Evolutionary conservation across 371 early-diverging fungal species (phyloP).

Genomic region (Massospora cicadina): DNA sequence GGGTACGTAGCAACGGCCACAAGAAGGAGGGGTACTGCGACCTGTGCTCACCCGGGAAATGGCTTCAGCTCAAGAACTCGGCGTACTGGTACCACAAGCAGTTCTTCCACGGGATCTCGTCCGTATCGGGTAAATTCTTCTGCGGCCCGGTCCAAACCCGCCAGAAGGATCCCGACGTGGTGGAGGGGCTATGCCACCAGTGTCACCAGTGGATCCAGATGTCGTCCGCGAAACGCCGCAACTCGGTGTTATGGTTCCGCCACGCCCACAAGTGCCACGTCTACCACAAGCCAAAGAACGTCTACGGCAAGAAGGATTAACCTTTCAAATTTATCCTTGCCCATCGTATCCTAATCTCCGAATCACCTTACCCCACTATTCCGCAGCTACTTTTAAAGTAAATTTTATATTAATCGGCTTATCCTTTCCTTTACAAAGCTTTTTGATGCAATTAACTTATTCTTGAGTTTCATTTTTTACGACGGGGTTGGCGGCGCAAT

Average conservation of each 20-base stretch:
- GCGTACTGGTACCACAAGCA: slow-evolving; percentile 93
- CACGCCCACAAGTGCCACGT: slow-evolving; percentile 89
- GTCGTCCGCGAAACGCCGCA: slow-evolving; percentile 53
- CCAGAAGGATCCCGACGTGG: slow-evolving; percentile 36
- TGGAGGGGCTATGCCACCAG: slow-evolving; percentile 78
- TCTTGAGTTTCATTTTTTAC: no score
- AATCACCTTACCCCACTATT: no score
- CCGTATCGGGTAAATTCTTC: slow-evolving; percentile 67
- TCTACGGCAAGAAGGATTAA: background rate
- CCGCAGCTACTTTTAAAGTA: no score
- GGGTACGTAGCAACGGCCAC: slow-evolving; percentile 64
- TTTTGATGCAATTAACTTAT: no score
- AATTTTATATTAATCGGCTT: no score
- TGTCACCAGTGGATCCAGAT: slow-evolving; percentile 73
- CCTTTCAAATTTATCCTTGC: no score
- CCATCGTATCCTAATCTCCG: no score
- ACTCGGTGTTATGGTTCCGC: slow-evolving; percentile 71
- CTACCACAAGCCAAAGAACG: slow-evolving; percentile 54
- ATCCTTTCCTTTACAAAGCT: no score
- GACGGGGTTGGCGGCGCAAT: no score
- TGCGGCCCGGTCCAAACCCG: slow-evolving; percentile 53
- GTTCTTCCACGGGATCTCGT: slow-evolving; percentile 82
- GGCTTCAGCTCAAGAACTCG: slow-evolving; percentile 84
- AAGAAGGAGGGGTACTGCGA: slow-evolving; percentile 80
- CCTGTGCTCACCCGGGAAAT: slow-evolving; percentile 65